These are phyloP conservation scores for Colletotrichum sp. DNA, from an alignment of 2,329 filamentous ascomycete genomes.

Conservation along the genomic window DNA sequence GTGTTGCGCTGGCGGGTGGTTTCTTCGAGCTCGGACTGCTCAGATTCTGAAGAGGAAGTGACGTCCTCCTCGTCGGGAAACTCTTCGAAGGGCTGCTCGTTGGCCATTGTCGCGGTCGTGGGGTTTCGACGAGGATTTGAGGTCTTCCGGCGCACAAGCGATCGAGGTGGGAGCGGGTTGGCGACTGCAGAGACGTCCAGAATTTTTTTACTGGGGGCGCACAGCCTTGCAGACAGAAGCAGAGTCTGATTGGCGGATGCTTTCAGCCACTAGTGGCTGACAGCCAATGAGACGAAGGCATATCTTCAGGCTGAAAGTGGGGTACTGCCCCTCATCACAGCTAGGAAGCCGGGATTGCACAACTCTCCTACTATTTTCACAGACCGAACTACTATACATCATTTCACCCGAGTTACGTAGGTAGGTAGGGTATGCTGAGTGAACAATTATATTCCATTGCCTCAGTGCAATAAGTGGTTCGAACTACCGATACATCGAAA, in stretches of 20 bases:
- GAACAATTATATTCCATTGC: no score
- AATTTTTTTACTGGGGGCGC: slow-evolving; percentile 14
- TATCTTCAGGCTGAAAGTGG: background rate
- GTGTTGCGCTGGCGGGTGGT: slow-evolving; percentile 24
- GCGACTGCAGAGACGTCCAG: slow-evolving; percentile 3
- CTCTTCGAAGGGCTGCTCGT: slow-evolving; percentile 21
- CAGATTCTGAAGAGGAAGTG: slow-evolving; percentile 13
- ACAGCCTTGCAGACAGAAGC: slow-evolving; percentile 2
- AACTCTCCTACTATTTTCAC: no score
- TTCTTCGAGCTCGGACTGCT: slow-evolving; percentile 28
- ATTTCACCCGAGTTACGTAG: no score
- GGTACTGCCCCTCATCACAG: background rate
- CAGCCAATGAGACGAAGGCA: background rate
- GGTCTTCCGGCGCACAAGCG: background rate
- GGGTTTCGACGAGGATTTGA: background rate
- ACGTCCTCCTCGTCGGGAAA: slow-evolving; percentile 22
- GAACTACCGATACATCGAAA: no score
- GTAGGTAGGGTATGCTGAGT: no score
- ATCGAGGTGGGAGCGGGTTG: background rate
- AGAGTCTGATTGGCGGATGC: background rate
- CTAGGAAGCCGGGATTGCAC: no score
- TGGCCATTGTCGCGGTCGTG: slow-evolving; percentile 15
- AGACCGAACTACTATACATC: no score
- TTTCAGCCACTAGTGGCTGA: background rate
- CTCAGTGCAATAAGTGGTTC: no score